Conservation (phyloP, 176 grass and related monocot genomes). For the Rhynchospora tenuis region DNA sequence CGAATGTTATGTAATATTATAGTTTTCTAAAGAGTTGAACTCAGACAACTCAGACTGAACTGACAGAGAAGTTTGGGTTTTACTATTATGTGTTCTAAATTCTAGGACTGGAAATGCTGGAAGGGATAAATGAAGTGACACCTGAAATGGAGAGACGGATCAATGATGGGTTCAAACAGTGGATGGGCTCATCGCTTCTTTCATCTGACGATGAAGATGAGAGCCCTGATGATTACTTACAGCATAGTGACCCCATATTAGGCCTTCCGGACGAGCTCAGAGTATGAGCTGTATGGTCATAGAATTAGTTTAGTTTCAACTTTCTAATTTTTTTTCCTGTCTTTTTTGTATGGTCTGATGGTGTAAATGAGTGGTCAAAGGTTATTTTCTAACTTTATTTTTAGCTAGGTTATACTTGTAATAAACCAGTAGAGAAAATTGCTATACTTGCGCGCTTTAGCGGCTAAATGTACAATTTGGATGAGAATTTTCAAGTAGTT, state of each 20-base stretch:
- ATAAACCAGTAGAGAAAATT: constrained; percentile 3
- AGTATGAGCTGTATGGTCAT: constrained; percentile 18
- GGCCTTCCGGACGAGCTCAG: constrained; percentile 20
- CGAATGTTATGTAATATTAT: not conserved
- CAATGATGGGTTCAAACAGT: constrained; percentile 84
- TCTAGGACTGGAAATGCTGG: constrained; percentile 79
- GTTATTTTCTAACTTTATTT: not conserved
- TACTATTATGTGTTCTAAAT: not conserved
- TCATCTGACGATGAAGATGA: constrained; percentile 93
- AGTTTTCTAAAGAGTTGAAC: too few relatives aligned
- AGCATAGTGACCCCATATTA: constrained; percentile 37
- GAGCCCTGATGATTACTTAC: constrained; percentile 63
- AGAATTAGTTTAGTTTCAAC: not conserved
- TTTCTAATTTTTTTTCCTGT: not conserved
- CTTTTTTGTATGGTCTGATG: not conserved
- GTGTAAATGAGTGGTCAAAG: constrained; percentile 6
- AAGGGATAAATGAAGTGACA: constrained; percentile 43
- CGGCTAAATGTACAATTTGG: not conserved
- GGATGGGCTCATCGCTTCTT: constrained; percentile 91
- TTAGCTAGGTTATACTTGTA: constrained; percentile 5
- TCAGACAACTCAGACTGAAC: too few relatives aligned
- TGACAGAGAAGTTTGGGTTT: not conserved
- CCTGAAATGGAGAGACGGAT: constrained; percentile 69
- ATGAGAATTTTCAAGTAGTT: not conserved
- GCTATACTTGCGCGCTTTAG: not conserved